A percentile compares a stretch with the other conserved stretches of the same genome.
phyloP scores from a whole-genome alignment of 225 moss, liverwort and hornwort species.

The Bryum argenteum region DNA sequence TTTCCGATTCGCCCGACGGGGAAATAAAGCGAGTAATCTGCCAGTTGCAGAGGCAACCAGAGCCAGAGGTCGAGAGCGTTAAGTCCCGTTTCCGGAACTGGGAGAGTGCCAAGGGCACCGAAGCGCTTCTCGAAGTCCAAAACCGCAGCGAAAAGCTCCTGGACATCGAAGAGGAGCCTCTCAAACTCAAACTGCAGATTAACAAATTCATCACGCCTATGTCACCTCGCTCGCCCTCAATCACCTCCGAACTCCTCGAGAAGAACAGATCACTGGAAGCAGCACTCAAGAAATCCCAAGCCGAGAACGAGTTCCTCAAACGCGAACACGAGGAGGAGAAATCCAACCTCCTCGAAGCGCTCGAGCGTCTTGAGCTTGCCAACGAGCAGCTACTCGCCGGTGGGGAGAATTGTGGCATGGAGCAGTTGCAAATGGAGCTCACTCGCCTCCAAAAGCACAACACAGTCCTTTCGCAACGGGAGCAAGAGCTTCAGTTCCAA shows the following conservation, averaged over 20 bases:
- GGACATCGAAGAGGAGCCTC: slow-evolving; percentile 16
- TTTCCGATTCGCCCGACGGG: slow-evolving; percentile 42
- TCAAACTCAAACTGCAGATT: slow-evolving; percentile 23
- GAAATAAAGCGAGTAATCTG: slow-evolving; percentile 66
- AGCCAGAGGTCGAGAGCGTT: slow-evolving; percentile 34
- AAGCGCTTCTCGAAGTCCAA: slow-evolving; percentile 1
- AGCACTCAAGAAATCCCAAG: slow-evolving; percentile 35
- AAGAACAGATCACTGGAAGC: slow-evolving; percentile 49
- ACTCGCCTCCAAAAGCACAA: slow-evolving; percentile 62
- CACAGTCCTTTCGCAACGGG: slow-evolving; percentile 49
- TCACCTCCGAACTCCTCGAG: slow-evolving; percentile 37
- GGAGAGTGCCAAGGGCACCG: slow-evolving; percentile 31
- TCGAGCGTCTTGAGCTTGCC: slow-evolving; percentile 59
- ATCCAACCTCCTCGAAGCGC: slow-evolving; percentile 37
- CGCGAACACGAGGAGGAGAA: slow-evolving; percentile 56
- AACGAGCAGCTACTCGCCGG: slow-evolving; percentile 58
- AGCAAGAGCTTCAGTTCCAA: slow-evolving; percentile 63
- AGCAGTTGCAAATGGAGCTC: slow-evolving; percentile 65
- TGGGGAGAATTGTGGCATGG: slow-evolving; percentile 65
- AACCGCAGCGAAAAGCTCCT: slow-evolving; percentile 26
- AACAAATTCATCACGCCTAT: slow-evolving; percentile 31
- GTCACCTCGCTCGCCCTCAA: slow-evolving; percentile 39
- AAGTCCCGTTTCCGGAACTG: slow-evolving; percentile 42
- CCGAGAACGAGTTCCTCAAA: slow-evolving; percentile 43
- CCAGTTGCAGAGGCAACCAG: slow-evolving; percentile 47